phyloP scores from a whole-genome alignment of 495 filamentous ascomycete genomes.

The Penicillium coprophilum region DNA sequence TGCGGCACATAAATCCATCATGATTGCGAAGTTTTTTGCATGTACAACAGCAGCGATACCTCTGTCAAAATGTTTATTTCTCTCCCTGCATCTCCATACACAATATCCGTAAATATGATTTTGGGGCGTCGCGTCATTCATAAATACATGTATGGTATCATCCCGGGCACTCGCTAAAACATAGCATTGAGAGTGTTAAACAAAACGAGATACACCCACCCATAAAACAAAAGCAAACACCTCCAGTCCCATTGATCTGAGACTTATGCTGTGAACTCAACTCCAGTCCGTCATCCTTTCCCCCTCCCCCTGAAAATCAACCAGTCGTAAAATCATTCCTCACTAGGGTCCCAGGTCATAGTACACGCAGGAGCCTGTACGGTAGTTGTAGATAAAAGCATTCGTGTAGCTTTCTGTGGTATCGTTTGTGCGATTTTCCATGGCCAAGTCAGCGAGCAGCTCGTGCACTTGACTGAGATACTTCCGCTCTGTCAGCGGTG shows the following conservation, averaged over 20 bases:
- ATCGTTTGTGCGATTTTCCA: slow-evolving; percentile 42
- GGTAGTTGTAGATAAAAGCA: slow-evolving; percentile 79
- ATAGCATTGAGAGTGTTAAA: slow-evolving; percentile 24
- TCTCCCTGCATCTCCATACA: slow-evolving; percentile 9
- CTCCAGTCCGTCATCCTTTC: neutral
- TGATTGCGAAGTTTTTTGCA: slow-evolving; percentile 20
- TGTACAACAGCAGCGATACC: slow-evolving; percentile 47
- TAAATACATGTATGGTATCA: slow-evolving; percentile 31
- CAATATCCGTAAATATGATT: slow-evolving; percentile 13
- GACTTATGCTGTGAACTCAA: slow-evolving; percentile 2
- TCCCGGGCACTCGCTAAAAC: slow-evolving; percentile 29
- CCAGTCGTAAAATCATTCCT: slow-evolving; percentile 27
- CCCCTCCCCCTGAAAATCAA: slow-evolving; percentile 1
- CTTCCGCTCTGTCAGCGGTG: slow-evolving; percentile 72
- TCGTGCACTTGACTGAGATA: slow-evolving; percentile 88
- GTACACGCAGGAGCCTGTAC: slow-evolving; percentile 71
- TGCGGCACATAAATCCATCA: neutral
- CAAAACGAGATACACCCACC: slow-evolving; percentile 12
- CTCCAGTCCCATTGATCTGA: neutral
- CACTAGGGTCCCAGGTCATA: slow-evolving; percentile 60
- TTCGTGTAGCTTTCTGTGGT: slow-evolving; percentile 56
- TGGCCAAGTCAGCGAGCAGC: slow-evolving; percentile 62
- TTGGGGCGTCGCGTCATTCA: slow-evolving; percentile 23
- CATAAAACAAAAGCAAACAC: slow-evolving; percentile 11
- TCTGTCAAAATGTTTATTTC: slow-evolving; percentile 20